Conservation (phyloP, 345 rosid species). For the Lumnitzera racemosa region DNA sequence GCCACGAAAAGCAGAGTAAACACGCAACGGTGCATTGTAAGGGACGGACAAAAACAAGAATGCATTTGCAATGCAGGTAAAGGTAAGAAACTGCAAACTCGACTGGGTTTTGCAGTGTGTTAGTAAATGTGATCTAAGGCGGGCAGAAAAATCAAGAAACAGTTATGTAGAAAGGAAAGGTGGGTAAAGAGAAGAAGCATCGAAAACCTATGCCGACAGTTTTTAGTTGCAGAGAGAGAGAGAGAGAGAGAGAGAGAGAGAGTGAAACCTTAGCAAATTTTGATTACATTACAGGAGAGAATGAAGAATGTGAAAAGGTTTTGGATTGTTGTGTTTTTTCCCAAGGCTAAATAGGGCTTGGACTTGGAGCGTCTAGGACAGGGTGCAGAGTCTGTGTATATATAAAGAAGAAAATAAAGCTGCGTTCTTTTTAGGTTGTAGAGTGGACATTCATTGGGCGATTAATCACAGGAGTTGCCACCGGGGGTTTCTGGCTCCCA, state of each 20-base stretch:
- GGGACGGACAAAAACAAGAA: too few species aligned
- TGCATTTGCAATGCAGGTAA: too few species aligned
- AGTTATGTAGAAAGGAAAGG: background rate
- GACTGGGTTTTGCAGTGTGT: too few species aligned
- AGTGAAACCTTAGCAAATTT: background rate
- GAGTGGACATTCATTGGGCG: background rate
- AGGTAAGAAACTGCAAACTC: too few species aligned
- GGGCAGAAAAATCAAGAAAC: conserved; percentile 14
- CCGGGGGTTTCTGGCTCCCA: conserved; percentile 32
- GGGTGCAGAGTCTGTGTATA: conserved; percentile 6
- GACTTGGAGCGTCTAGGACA: conserved; percentile 11
- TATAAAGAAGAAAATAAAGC: conserved; percentile 11
- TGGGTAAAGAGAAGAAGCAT: too few species aligned
- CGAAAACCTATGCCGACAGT: conserved; percentile 4
- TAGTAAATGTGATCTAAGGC: background rate
- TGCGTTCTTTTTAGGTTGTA: conserved; percentile 7
- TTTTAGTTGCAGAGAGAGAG: background rate
- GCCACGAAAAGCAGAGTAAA: conserved; percentile 6
- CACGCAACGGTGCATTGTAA: conserved; percentile 4
- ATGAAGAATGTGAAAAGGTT: too few species aligned
- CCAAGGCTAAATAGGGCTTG: conserved; percentile 5
- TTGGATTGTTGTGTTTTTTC: background rate
- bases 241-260: background rate
- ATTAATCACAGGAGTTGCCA: conserved; percentile 48
- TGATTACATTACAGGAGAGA: too few species aligned